These are phyloP conservation scores for Carnegiea gigantea DNA, from an alignment of 179 eudicot species.

Conservation along the genomic window DNA sequence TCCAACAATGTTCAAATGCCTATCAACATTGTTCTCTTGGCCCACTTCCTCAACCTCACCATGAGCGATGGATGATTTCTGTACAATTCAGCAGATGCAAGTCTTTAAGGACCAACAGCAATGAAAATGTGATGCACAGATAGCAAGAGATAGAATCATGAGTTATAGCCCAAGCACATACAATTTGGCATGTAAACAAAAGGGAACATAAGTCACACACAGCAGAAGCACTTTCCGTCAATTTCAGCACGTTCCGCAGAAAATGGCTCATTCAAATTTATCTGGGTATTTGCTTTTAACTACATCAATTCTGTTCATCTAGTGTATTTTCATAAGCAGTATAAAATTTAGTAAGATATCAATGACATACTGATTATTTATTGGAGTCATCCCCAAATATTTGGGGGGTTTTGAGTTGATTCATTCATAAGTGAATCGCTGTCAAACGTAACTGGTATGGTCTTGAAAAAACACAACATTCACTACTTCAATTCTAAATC, in stretches of 20 bases:
- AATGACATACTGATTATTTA: not conserved
- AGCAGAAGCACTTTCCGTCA: not conserved
- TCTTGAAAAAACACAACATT: too few species aligned
- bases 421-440: not conserved
- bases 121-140: not conserved
- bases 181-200: not conserved
- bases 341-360: not conserved
- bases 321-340: not conserved
- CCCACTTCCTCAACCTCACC: constrained; percentile 29
- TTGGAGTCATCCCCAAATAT: not conserved
- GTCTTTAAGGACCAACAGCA: not conserved
- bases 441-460: too few species aligned
- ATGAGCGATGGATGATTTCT: constrained; percentile 32
- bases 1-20: constrained; percentile 22
- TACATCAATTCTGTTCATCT: not conserved
- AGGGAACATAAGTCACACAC: not conserved
- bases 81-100: constrained; percentile 8
- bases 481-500: not conserved
- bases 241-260: not conserved
- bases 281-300: not conserved
- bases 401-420: not conserved
- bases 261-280: not conserved
- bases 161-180: not conserved
- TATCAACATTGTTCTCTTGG: constrained; percentile 22
- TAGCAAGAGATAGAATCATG: not conserved